Evolutionary conservation across 169 alveolate species (phyloP), one percentile per base, ranked within the genome.

Genomic region (Sarcocystis neurona): DNA sequence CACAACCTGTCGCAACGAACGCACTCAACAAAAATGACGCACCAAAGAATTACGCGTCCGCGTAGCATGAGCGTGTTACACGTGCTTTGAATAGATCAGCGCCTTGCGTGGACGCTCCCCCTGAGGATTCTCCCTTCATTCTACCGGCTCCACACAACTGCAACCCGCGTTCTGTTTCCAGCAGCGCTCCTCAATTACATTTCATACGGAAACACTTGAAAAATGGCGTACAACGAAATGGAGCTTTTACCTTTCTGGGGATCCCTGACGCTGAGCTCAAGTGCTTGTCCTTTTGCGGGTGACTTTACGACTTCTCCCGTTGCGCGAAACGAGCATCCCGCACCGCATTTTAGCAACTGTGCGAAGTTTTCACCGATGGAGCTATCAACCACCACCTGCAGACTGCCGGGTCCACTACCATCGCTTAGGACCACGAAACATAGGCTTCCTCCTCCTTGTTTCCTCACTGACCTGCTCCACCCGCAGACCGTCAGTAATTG

Each of bases 401-500:
- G 88, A 87, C 95, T 94, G 70, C 95, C 94, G 41, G 96, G 91
- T 87, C 97, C 92, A 53, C 99, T 95, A 15, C 99, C 99, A 93
- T 99, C 99, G 94, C 97, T 97, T 56, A 99, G 75, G 68, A 96
- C 97, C 41, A 99, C 94, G 93, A 99, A 99, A 47, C 96, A 92
- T 58, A 98, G 94, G 44, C 93, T 46, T 34, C 93, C 99, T 46
- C 98, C 98, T 70, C 99, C 99, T 63, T 96, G 98, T 88, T 92
- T 95, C 72, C 99, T 93, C 30, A 96, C 94, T 0, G 99, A 96
- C 90, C 97, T 97, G 48, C 98, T 97, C 99, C 99, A 98, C 34
- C 99, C 99, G 66, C 97, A 96, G 41, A 97, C 97, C 2, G 95
- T 41, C 48, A 84, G 84, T 23, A 23, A 23, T 32, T 23, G 43